A percentile compares a stretch with the other conserved stretches of the same genome.
Conservation (phyloP, 2,329 filamentous ascomycete species). For the Aspergillus persii region DNA sequence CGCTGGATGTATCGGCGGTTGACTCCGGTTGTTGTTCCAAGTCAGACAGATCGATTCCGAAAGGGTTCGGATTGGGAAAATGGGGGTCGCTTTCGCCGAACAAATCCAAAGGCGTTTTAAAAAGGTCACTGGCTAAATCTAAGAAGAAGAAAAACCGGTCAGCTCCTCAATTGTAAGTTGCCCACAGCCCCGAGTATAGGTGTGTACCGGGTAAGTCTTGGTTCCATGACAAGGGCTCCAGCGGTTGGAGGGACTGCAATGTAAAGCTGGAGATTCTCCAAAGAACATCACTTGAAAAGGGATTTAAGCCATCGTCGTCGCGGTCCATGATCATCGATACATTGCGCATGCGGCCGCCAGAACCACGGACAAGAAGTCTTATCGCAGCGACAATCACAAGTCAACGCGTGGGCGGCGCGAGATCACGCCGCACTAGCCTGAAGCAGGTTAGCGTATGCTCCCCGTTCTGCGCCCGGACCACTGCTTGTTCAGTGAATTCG, state of each 20-base stretch:
- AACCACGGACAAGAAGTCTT: constrained; percentile 6
- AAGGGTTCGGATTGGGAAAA: constrained; percentile 34
- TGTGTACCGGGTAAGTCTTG: constrained; percentile 33
- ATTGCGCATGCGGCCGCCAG: constrained; percentile 2
- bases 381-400: constrained; percentile 2
- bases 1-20: constrained; percentile 18
- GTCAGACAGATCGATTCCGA: constrained; percentile 25
- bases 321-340: constrained; percentile 25
- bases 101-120: constrained; percentile 19
- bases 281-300: constrained; percentile 36
- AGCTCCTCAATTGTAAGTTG: background rate
- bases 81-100: constrained; percentile 25
- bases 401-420: constrained; percentile 24
- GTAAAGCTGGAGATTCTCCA: constrained; percentile 41
- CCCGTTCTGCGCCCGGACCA: constrained; percentile 23
- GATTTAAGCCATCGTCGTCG: constrained; percentile 24
- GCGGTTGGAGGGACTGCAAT: constrained; percentile 35
- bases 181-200: background rate
- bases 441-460: constrained; percentile 10
- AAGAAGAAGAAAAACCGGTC: background rate
- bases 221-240: constrained; percentile 37
- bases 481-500: constrained; percentile 23
- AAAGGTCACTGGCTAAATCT: constrained; percentile 28
- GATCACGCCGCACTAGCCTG: constrained; percentile 19
- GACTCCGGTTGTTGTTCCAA: constrained; percentile 19